Evolutionary conservation across 208 protist genomes (phyloP), one percentile per base, ranked within the genome.

Genomic region (Leishmania martiniquensis): DNA sequence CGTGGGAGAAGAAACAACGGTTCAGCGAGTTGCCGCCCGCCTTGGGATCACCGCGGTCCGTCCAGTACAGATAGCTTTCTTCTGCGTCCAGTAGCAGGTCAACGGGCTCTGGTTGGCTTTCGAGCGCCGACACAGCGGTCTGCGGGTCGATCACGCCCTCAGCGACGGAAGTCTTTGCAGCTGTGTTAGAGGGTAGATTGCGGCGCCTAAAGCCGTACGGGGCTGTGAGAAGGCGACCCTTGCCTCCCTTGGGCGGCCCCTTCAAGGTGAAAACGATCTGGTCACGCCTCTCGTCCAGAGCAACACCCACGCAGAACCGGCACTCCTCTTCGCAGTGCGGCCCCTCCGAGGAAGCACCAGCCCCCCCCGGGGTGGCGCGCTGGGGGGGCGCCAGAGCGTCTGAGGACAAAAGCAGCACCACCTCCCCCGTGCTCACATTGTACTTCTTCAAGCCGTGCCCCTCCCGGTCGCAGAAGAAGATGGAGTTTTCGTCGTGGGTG

Each of bases 401-500:
- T 15, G 67, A 66, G 69, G 78, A 84, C 73, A 89, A 57, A 32
- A 89, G 77, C 10, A 77, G 83, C 49, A 89, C 82, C 37, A 87
- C 74, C 71, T 89, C 86, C 37, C 80, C 69, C 60, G 86, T 87
- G 44, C 78, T 69, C 13, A 66, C 55, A 71, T 89, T 89, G 78
- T 87, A 87, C 86, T 89, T 87, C 68, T 85, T 80, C 54, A 89
- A 76, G 42, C 73, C 60, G 72, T 89, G 86, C 55, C 86, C 86
- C 55, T 89, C 82, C 42, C 86, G 82, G 68, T 89, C 86, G 62
- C 82, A 89, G 75, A 85, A 85, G 71, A 89, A 89, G 52, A 89
- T 42, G 34, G 77, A n/a, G 42, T 65, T 71, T 49, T 80, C 76
- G 59, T 89, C 77, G 1, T 45, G 6, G 9, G 76, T 69, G 13